Conservation (phyloP, 495 filamentous ascomycete genomes). For the Aspergillus funiculosus region DNA sequence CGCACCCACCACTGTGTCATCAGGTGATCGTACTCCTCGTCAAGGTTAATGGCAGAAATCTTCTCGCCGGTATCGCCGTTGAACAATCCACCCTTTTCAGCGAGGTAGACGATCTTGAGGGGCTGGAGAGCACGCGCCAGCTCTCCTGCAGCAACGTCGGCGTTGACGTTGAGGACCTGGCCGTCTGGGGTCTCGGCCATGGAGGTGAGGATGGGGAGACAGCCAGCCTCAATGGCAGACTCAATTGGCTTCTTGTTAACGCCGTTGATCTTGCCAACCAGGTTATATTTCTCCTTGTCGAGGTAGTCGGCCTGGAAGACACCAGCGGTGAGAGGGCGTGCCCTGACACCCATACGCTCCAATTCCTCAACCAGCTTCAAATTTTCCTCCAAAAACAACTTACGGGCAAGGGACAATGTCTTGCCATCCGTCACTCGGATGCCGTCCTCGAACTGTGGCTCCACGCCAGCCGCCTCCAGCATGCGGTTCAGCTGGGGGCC, state of each 20-base stretch:
- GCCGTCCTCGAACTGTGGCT: conserved; percentile 94
- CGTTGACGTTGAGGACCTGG: conserved; percentile 96
- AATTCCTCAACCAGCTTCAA: conserved; percentile 89
- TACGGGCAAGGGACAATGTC: conserved; percentile 82
- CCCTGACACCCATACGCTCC: conserved; percentile 85
- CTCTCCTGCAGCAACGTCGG: conserved; percentile 93
- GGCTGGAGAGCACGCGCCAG: conserved; percentile 84
- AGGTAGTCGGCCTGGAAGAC: conserved; percentile 95
- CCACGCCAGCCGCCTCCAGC: conserved; percentile 84
- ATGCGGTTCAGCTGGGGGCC: conserved; percentile 95
- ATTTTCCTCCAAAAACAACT: conserved; percentile 93
- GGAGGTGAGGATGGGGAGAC: conserved; percentile 89
- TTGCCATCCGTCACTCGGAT: conserved; percentile 95
- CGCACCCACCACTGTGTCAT: conserved; percentile 96
- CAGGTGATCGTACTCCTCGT: conserved; percentile 92
- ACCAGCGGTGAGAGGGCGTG: conserved; percentile 85
- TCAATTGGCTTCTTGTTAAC: conserved; percentile 91
- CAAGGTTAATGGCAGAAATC: conserved; percentile 95
- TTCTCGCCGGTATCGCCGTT: conserved; percentile 90
- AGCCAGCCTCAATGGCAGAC: conserved; percentile 85
- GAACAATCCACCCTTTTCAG: conserved; percentile 94
- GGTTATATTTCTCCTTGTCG: conserved; percentile 88
- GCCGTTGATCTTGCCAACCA: conserved; percentile 91
- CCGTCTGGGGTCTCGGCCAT: conserved; percentile 94
- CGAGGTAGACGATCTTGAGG: conserved; percentile 96